phyloP scores from a whole-genome alignment of 2,329 filamentous ascomycete genomes.

The Periconia macrospinosa region DNA sequence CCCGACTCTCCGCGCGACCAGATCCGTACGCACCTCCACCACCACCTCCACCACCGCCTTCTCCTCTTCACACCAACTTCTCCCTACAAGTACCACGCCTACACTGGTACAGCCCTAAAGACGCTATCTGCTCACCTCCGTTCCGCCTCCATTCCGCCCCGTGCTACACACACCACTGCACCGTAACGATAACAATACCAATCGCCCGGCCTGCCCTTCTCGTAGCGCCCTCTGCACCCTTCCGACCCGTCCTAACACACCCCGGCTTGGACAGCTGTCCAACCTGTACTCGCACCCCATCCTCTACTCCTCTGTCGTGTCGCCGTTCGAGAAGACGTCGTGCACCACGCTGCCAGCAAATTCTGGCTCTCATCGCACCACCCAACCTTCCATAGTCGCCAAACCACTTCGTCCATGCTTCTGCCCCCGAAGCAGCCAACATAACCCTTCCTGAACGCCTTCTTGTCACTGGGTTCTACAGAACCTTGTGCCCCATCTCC shows the following conservation, averaged over 20 bases:
- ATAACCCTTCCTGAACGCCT: slow-evolving; percentile 17
- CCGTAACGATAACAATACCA: background rate
- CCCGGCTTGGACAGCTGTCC: background rate
- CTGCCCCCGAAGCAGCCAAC: slow-evolving; percentile 18
- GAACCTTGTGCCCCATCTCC: slow-evolving; percentile 36
- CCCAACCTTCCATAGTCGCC: slow-evolving; percentile 10
- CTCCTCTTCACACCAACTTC: slow-evolving; percentile 4
- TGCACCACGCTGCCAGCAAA: slow-evolving; percentile 17
- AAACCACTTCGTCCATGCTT: slow-evolving; percentile 30
- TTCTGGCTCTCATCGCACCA: slow-evolving; percentile 13
- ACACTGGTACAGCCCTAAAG: too few relatives aligned
- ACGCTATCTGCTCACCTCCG: too few relatives aligned
- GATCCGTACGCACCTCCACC: background rate
- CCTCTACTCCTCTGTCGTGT: slow-evolving; percentile 20
- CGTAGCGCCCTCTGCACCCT: slow-evolving; percentile 7
- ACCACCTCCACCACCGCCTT: background rate
- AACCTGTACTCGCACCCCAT: background rate
- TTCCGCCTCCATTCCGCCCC: background rate
- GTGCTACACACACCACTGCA: background rate
- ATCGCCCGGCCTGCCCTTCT: slow-evolving; percentile 3
- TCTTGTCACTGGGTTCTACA: slow-evolving; percentile 33
- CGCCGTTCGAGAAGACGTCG: slow-evolving; percentile 36
- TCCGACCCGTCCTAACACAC: slow-evolving; percentile 4
- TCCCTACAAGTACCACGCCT: too few relatives aligned
- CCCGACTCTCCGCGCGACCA: slow-evolving; percentile 8